A percentile compares a stretch with the other conserved stretches of the same genome.
Conservation (phyloP, 306 rosid genomes). For the Vigna unguiculata region DNA sequence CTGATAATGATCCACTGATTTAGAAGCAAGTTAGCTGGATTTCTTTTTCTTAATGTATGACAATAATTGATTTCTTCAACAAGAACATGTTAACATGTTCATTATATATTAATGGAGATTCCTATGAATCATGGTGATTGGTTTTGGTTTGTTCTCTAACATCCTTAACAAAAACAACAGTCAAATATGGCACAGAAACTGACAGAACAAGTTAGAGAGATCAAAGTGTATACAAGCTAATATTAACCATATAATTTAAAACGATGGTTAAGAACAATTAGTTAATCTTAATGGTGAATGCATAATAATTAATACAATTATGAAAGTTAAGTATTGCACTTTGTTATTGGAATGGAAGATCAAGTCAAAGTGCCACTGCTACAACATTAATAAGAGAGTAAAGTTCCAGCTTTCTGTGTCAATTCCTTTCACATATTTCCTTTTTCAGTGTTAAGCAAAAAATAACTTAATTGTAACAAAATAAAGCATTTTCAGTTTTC, state of each 20-base stretch:
- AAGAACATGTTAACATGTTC: constrained; percentile 29
- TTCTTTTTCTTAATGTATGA: constrained; percentile 7
- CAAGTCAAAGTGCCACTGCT: constrained; percentile 4
- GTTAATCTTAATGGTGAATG: neutral
- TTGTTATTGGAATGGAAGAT: neutral
- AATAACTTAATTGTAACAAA: neutral
- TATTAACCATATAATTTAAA: neutral
- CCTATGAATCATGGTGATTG: neutral
- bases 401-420: constrained; percentile 27
- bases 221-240: neutral
- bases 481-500: neutral
- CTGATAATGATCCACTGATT: constrained; percentile 32
- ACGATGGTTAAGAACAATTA: neutral
- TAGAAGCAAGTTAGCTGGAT: constrained; percentile 21
- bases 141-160: constrained; percentile 20
- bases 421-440: constrained; percentile 4
- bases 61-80: constrained; percentile 48
- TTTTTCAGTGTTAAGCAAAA: neutral
- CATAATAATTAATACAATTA: neutral
- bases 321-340: too few species aligned
- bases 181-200: too few species aligned
- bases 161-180: neutral
- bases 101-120: constrained; percentile 24
- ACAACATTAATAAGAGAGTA: neutral
- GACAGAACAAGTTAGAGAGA: neutral